phyloP scores from a whole-genome alignment of 495 filamentous ascomycete species.

The Talaromyces wortmannii region DNA sequence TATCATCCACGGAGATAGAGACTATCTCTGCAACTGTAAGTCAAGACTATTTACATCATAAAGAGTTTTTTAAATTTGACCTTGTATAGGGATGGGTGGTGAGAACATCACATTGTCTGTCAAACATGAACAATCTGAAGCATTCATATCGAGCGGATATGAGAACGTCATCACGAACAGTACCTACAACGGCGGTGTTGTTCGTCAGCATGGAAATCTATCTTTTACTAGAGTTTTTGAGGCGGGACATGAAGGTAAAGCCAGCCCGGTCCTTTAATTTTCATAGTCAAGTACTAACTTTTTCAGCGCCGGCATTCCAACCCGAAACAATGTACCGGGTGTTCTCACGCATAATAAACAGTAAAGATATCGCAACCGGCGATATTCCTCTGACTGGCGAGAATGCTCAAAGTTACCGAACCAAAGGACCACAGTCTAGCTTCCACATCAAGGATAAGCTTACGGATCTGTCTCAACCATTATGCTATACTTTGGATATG shows the following conservation, averaged over 20 bases:
- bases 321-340: conserved; percentile 47
- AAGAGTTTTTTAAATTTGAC: too few relatives aligned
- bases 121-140: conserved; percentile 27
- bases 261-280: too few relatives aligned
- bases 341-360: conserved; percentile 47
- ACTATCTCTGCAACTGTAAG: conserved; percentile 47
- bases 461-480: conserved; percentile 26
- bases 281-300: too few relatives aligned
- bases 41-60: too few relatives aligned
- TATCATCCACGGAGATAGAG: conserved; percentile 59
- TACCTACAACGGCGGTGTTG: conserved; percentile 40
- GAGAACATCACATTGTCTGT: conserved; percentile 35
- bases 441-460: conserved; percentile 43
- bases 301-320: conserved; percentile 47
- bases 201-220: conserved; percentile 52
- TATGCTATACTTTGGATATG: conserved; percentile 41
- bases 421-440: conserved; percentile 41
- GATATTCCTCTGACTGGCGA: conserved; percentile 22
- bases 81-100: conserved; percentile 24
- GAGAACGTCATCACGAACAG: conserved; percentile 36
- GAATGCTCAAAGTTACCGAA: conserved; percentile 32
- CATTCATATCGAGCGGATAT: conserved; percentile 45
- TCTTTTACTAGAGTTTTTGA: conserved; percentile 54
- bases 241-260: conserved; percentile 43
- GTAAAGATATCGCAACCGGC: conserved; percentile 52